These are phyloP conservation scores for Apiospora phragmitis DNA, from an alignment of 2,329 filamentous ascomycete genomes.

Conservation along the genomic window DNA sequence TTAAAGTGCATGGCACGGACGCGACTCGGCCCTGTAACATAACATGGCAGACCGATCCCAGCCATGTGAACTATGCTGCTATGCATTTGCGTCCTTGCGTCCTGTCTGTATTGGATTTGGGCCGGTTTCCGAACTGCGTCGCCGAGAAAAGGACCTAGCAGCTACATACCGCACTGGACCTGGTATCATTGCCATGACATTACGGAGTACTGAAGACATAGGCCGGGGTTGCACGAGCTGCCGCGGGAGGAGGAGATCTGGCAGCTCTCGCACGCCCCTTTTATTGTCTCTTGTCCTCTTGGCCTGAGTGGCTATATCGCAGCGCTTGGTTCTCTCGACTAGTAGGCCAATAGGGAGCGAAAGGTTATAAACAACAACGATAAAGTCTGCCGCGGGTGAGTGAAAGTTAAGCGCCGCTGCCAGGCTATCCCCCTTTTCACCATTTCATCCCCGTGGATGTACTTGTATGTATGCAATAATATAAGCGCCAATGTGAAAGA, in stretches of 20 bases:
- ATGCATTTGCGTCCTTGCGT: constrained; percentile 1
- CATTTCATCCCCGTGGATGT: not conserved
- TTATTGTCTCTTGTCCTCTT: not conserved
- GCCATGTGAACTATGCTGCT: not conserved
- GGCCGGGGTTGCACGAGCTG: not conserved
- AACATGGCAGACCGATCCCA: constrained; percentile 1
- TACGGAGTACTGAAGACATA: not conserved
- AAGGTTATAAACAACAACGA: not conserved
- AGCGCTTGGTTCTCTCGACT: not conserved
- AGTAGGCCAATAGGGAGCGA: not conserved
- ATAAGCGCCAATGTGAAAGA: not conserved
- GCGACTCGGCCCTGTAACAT: not conserved
- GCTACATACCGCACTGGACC: not conserved
- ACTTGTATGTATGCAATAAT: not conserved
- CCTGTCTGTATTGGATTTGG: not conserved
- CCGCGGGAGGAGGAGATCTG: not conserved
- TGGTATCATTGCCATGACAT: not conserved
- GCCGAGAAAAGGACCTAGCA: not conserved
- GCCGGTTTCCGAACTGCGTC: not conserved
- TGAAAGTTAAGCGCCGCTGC: constrained; percentile 1
- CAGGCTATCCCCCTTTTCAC: not conserved
- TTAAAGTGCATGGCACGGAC: not conserved
- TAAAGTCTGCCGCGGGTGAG: not conserved
- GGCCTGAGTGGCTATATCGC: not conserved
- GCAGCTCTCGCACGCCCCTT: constrained; percentile 1